Evolutionary conservation across 202 grass and related monocot genomes (phyloP).

Genomic region (Setaria viridis): DNA sequence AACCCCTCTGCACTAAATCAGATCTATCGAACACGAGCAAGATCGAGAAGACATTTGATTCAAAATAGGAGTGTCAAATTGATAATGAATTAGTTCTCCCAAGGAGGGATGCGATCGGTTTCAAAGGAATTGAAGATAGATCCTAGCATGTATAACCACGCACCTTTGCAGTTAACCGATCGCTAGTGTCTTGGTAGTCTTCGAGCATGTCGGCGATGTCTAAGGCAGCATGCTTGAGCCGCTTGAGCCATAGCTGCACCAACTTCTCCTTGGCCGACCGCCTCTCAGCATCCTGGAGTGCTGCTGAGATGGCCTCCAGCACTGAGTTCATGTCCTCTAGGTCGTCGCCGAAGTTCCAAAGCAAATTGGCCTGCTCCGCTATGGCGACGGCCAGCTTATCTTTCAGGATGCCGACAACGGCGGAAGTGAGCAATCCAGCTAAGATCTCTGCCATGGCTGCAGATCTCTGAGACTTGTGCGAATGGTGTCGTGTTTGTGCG

Average conservation of each 20-base stretch:
- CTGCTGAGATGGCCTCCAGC: constrained; percentile 8
- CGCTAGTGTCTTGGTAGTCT: not conserved
- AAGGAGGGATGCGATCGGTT: too few species aligned
- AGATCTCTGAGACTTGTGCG: too few species aligned
- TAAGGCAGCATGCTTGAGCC: constrained; percentile 34
- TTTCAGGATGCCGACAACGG: not conserved
- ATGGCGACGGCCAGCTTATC: constrained; percentile 15
- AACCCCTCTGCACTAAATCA: too few species aligned
- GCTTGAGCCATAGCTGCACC: constrained; percentile 47
- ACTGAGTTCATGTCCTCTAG: too few species aligned
- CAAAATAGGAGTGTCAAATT: too few species aligned
- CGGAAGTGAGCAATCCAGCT: constrained; percentile 35
- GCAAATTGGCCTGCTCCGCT: too few species aligned
- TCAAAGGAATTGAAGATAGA: too few species aligned
- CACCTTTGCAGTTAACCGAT: not conserved
- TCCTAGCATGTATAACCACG: not conserved
- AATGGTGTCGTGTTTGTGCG: too few species aligned
- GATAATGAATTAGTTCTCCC: too few species aligned
- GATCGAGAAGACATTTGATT: too few species aligned
- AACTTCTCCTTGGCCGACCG: constrained; percentile 1
- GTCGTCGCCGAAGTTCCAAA: too few species aligned
- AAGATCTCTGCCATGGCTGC: not conserved
- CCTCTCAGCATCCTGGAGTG: constrained; percentile 45
- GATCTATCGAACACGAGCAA: too few species aligned
- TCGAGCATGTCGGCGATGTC: constrained; percentile 43